Conservation (phyloP, 73 alveolate genomes). For the Tetrahymena elliotti region DNA sequence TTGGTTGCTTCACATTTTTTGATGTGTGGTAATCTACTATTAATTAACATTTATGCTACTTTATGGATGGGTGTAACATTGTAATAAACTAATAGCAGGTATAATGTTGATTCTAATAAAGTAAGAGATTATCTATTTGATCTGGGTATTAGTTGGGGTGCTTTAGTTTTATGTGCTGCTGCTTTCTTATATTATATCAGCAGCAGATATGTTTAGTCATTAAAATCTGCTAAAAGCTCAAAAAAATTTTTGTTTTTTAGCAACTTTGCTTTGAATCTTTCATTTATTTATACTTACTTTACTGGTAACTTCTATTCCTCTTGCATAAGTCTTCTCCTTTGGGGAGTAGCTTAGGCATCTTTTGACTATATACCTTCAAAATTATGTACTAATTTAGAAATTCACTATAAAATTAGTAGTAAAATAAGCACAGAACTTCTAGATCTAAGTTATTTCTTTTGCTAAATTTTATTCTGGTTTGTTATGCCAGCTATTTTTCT, state of each 20-base stretch:
- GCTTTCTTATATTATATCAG: background rate
- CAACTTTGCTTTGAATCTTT: background rate
- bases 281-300: background rate
- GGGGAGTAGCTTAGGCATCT: background rate
- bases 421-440: background rate
- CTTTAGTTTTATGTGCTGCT: background rate
- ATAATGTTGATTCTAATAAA: background rate
- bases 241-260: background rate
- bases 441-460: background rate
- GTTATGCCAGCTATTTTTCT: background rate
- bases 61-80: background rate
- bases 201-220: background rate
- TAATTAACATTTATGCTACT: background rate
- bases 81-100: background rate
- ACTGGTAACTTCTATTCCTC: background rate
- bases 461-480: background rate
- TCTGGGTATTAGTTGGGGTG: background rate
- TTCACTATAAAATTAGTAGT: background rate
- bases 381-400: background rate
- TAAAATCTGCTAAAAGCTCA: background rate
- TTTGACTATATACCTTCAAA: background rate
- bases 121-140: background rate
- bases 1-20: background rate
- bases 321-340: background rate
- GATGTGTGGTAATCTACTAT: background rate